Evolutionary conservation across 129 eudicot genomes (phyloP), one percentile per base, ranked within the genome.

Genomic region (Ambrosia trifida): DNA sequence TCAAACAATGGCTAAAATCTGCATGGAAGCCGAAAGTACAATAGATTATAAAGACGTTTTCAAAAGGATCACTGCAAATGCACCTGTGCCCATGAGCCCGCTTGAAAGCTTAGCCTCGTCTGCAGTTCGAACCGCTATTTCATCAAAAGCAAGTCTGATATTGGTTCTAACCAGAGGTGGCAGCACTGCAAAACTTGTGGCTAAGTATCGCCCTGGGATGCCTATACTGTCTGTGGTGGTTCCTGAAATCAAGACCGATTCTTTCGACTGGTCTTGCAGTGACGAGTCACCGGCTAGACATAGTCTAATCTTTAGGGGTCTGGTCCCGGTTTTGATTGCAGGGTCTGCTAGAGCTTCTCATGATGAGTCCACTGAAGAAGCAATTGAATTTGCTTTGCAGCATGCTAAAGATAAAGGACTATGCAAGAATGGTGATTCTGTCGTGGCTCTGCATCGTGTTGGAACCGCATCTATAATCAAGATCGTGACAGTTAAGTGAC

Each of bases 61-160:
- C 80, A 87, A 87, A 49, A 60, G 95, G 49, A 82, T 87, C n/a
- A 78, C 73, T 24, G 85, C 78, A 11, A 87, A 77, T 67, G 89
- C 84, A 49, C 95, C 95, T 1, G 85, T 84, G 2, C 95, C 94
- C 65, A 84, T 87, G 95, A 87, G 89, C 63, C 95, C 95, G 14
- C 71, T 87, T 7, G 95, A 87, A 75, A 84, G 89, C 54, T 73
- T 87, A 40, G 95, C 95, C 16, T 82, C 87, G 2, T 80, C 95
- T 24, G 95, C 95, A 0, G 95, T 84, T 14, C 73, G 89, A 54
- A 87, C 95, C 17, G 94, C 89, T 30, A 82, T 78, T 61, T 72
- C 84, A 7, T 69, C 84, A 11, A 76, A 76, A 66, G 86, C 86
- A 0, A 70, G 74, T 6, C 78, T 85, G 43, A 82, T 82, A 8